phyloP scores from a whole-genome alignment of 352 stramenopile species.

The Globisporangium barbulae region DNA sequence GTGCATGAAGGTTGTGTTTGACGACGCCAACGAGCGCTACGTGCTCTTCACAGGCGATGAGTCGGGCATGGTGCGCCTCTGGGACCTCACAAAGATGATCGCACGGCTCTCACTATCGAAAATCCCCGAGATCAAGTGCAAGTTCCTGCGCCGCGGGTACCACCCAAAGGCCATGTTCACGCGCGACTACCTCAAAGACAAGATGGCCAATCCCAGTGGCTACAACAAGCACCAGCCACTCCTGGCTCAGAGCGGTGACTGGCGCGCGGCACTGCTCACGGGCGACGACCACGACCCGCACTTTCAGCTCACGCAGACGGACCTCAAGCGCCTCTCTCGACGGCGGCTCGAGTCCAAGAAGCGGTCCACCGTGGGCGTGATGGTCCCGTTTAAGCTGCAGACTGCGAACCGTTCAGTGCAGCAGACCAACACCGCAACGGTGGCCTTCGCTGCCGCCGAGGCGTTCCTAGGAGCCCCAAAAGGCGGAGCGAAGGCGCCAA shows the following conservation, averaged over 20 bases:
- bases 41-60: conserved; percentile 66
- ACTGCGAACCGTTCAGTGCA: conserved; percentile 19
- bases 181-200: conserved; percentile 51
- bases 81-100: conserved; percentile 51
- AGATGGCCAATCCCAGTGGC: conserved; percentile 4
- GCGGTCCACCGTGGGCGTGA: conserved; percentile 7
- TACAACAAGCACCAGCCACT: conserved; percentile 23
- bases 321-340: conserved; percentile 39
- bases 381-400: not conserved
- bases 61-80: conserved; percentile 39
- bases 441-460: conserved; percentile 39
- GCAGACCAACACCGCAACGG: conserved; percentile 25
- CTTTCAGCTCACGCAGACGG: conserved; percentile 33
- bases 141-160: conserved; percentile 56
- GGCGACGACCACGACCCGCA: conserved; percentile 31
- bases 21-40: conserved; percentile 39
- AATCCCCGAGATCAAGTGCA: conserved; percentile 61
- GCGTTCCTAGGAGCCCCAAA: conserved; percentile 27
- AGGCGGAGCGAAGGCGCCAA: conserved; percentile 14
- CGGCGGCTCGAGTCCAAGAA: conserved; percentile 32
- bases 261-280: conserved; percentile 30
- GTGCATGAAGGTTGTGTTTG: conserved; percentile 50
- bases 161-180: conserved; percentile 59
- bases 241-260: conserved; percentile 24
- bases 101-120: conserved; percentile 43